phyloP scores from a whole-genome alignment of 1,139 yeast species.

The Lodderomyces parapsilosis region DNA sequence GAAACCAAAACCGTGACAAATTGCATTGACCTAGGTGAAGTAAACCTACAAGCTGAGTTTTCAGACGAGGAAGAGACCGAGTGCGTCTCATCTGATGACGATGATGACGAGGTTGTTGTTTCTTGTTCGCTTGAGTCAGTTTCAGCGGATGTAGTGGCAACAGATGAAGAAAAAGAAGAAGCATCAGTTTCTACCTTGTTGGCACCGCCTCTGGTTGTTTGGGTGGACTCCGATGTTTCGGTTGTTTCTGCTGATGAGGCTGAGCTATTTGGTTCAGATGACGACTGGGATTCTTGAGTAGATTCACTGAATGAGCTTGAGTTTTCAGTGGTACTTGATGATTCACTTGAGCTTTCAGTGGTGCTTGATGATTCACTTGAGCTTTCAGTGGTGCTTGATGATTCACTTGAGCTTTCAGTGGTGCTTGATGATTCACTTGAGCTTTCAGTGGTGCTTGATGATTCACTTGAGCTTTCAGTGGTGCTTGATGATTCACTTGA shows the following conservation, averaged over 20 bases:
- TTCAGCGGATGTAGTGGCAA: neutral
- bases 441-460: neutral
- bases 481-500: neutral
- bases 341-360: neutral
- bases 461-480: neutral
- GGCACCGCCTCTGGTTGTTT: neutral
- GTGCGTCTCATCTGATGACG: constrained; percentile 1
- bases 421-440: constrained; percentile 8
- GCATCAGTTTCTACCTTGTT: neutral
- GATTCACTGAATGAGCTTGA: neutral
- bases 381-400: constrained; percentile 1
- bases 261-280: neutral
- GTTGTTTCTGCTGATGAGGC: neutral
- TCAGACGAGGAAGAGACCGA: constrained; percentile 2
- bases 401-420: neutral
- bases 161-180: neutral
- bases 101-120: constrained; percentile 1
- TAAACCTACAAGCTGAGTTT: neutral
- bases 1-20: neutral
- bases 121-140: neutral
- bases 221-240: neutral
- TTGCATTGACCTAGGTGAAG: neutral
- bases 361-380: neutral
- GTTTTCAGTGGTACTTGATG: neutral
- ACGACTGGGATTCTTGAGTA: neutral